Conservation (phyloP, 176 grass and related monocot species). For the Pontederia crassipes region DNA sequence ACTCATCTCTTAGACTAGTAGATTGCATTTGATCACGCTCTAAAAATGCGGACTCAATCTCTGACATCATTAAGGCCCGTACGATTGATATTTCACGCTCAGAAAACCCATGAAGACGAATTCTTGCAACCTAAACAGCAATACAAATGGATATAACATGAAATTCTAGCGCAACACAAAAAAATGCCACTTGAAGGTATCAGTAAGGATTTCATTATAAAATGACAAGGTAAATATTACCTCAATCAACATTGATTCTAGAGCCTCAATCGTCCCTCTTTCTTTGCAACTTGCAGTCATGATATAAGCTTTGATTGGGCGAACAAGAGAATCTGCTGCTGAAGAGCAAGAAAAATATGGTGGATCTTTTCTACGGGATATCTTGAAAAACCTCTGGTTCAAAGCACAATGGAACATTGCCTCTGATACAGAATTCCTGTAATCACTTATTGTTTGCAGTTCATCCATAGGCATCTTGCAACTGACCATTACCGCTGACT, state of each 20-base stretch:
- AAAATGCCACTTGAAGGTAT: not conserved
- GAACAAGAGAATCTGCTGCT: slow-evolving; percentile 74
- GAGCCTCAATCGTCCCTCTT: slow-evolving; percentile 80
- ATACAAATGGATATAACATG: not conserved
- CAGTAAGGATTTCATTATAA: slow-evolving; percentile 16
- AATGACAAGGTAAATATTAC: slow-evolving; percentile 43
- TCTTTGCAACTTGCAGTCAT: slow-evolving; percentile 94
- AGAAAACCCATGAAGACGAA: slow-evolving; percentile 92
- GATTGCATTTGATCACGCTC: slow-evolving; percentile 99
- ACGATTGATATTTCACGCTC: slow-evolving; percentile 97
- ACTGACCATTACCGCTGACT: slow-evolving; percentile 97
- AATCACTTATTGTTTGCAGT: slow-evolving; percentile 86
- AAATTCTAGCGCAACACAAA: not conserved
- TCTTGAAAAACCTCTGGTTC: slow-evolving; percentile 97
- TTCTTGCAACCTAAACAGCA: slow-evolving; percentile 65
- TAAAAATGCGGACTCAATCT: slow-evolving; percentile 95
- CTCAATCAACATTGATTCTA: slow-evolving; percentile 93
- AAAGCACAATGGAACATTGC: slow-evolving; percentile 97
- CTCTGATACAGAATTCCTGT: slow-evolving; percentile 77
- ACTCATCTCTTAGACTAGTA: slow-evolving; percentile 77
- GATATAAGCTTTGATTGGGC: slow-evolving; percentile 88
- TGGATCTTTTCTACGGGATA: slow-evolving; percentile 75
- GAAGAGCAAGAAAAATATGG: slow-evolving; percentile 97
- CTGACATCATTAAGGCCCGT: slow-evolving; percentile 96
- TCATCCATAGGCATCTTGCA: slow-evolving; percentile 82